Conservation (phyloP, 2,329 filamentous ascomycete species). For the Colletotrichum eremochloae region DNA sequence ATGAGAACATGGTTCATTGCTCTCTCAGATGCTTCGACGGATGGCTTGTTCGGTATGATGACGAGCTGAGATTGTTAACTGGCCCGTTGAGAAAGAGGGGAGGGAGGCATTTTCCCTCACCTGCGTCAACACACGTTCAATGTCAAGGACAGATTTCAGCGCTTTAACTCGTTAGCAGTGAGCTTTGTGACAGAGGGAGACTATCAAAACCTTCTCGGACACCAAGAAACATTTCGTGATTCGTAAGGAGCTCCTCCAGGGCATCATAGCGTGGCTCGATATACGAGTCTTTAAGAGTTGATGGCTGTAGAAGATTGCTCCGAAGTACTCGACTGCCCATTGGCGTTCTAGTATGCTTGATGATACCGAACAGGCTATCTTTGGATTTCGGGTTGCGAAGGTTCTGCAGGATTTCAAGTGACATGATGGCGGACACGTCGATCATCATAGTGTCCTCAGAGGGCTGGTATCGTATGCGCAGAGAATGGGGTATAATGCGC, state of each 20-base stretch:
- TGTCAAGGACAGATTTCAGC: constrained; percentile 81
- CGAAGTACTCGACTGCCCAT: constrained; percentile 90
- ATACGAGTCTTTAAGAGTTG: constrained; percentile 75
- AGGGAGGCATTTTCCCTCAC: constrained; percentile 55
- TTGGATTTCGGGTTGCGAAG: constrained; percentile 81
- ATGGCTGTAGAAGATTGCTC: constrained; percentile 90
- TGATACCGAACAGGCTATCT: constrained; percentile 84
- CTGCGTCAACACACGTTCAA: constrained; percentile 83
- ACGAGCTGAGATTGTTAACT: constrained; percentile 71
- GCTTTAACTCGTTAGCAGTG: constrained; percentile 59
- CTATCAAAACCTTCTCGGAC: constrained; percentile 73
- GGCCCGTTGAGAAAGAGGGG: constrained; percentile 3
- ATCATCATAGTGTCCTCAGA: constrained; percentile 97
- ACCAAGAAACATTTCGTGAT: constrained; percentile 87
- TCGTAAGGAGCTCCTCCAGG: constrained; percentile 82
- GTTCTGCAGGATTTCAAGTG: constrained; percentile 92
- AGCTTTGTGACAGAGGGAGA: no score
- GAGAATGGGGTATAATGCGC: constrained; percentile 81
- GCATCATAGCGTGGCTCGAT: constrained; percentile 83
- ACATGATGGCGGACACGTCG: constrained; percentile 87
- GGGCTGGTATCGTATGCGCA: constrained; percentile 88
- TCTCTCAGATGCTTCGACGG: constrained; percentile 79
- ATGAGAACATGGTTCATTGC: constrained; percentile 89
- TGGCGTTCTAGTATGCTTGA: constrained; percentile 87
- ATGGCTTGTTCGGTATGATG: constrained; percentile 75